A percentile compares a stretch with the other conserved stretches of the same genome.
phyloP scores from a whole-genome alignment of 2,329 filamentous ascomycete species.

The Aschersonia sp. region DNA sequence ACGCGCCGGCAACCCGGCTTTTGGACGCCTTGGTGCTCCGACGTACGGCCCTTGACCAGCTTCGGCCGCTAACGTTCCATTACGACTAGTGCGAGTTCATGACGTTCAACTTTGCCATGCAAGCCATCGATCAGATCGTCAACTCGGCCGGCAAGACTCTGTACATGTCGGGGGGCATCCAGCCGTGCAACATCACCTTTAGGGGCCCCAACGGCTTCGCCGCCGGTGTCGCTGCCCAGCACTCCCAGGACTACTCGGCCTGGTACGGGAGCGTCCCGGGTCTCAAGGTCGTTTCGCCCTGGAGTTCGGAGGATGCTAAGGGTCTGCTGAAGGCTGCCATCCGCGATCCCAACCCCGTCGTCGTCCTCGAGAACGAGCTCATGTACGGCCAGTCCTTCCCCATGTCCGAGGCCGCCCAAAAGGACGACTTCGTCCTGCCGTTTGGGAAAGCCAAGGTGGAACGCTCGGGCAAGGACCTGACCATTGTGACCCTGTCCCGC shows the following conservation, averaged over 20 bases:
- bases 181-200: conserved; percentile 99
- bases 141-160: conserved; percentile 98
- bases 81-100: conserved; percentile 82
- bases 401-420: conserved; percentile 94
- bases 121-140: conserved; percentile 98
- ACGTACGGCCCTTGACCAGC: background rate
- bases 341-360: conserved; percentile 92
- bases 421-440: conserved; percentile 89
- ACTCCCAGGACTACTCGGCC: conserved; percentile 96
- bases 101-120: conserved; percentile 99
- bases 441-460: conserved; percentile 99
- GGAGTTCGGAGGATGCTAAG: conserved; percentile 97
- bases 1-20: too few species aligned
- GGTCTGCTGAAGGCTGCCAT: conserved; percentile 96
- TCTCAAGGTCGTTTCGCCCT: conserved; percentile 90
- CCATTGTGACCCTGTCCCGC: conserved; percentile 86
- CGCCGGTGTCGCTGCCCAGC: conserved; percentile 86
- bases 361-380: conserved; percentile 75
- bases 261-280: conserved; percentile 99
- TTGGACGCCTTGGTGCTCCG: too few species aligned
- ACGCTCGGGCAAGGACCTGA: conserved; percentile 87
- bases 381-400: conserved; percentile 93
- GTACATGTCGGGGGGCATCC: conserved; percentile 99
- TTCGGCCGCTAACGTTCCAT: background rate
- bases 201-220: conserved; percentile 98